Conservation (phyloP, 352 stramenopile genomes). For the Pythium utonaiense region DNA sequence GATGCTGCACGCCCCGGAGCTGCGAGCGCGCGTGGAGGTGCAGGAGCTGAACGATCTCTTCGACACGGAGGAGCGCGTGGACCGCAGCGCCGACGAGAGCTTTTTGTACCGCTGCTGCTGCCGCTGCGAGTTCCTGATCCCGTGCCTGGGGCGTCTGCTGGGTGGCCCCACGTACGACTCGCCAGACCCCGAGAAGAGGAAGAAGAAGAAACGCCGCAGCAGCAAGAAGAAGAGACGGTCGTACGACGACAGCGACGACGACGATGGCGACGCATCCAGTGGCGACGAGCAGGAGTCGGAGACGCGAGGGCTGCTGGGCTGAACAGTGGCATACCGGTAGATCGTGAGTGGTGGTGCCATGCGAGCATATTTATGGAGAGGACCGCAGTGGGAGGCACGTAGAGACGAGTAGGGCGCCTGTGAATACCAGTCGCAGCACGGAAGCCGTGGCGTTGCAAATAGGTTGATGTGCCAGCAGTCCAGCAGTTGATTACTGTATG, state of each 20-base stretch:
- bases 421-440: not conserved
- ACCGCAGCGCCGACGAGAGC: conserved; percentile 33
- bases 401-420: not conserved
- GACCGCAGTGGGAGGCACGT: not conserved
- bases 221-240: conserved; percentile 25
- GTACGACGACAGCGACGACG: conserved; percentile 38
- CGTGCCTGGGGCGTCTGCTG: conserved; percentile 62
- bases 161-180: conserved; percentile 66
- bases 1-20: conserved; percentile 62
- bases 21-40: conserved; percentile 65
- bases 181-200: conserved; percentile 32
- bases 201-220: conserved; percentile 23
- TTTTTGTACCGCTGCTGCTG: conserved; percentile 68
- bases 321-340: too few relatives aligned
- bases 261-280: conserved; percentile 19
- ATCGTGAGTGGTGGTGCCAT: not conserved
- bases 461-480: too few relatives aligned
- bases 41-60: conserved; percentile 60
- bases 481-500: too few relatives aligned
- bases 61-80: conserved; percentile 27
- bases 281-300: conserved; percentile 32
- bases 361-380: conserved; percentile 14
- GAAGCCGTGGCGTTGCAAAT: too few relatives aligned
- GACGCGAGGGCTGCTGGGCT: conserved; percentile 52
- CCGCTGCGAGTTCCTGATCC: conserved; percentile 71